Base-by-base conservation (phyloP, 1,284 basidiomycete genomes). In the Fistulina hepatica region DNA sequence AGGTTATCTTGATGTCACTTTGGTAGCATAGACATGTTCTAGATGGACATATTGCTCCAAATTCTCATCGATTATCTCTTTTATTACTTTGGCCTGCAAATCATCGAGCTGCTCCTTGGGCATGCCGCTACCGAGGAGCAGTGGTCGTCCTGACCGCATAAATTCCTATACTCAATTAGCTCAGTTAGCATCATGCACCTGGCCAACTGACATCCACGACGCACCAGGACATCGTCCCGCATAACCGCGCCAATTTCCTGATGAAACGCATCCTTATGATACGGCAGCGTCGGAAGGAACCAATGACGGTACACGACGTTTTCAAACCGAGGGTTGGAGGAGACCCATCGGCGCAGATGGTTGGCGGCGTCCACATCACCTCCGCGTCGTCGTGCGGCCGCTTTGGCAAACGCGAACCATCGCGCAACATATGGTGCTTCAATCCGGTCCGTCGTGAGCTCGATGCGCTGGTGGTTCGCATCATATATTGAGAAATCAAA, bases 401-500 rank as follows among this genome's bases (percentile, higher is more conserved):
- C 53, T 37, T 63, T 55, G 25, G 64, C 58, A 39, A 71, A 67
- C 21, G 67, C 62, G 59, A 77, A 66, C 72, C 70, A 81, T 20
- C 71, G 69, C n/a, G 73, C 61, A 44, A 71, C 57, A 69, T 68
- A 79, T 1, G 73, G 73, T 5, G 56, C 59, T 11, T 58, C 58
- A 34, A 73, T 50, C 22, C 61, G 49, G 28, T 64, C 55, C 1
- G 63, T 58, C 13, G 61, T 56, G 5, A 64, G 49, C 11, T 68
- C 52, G 31, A 78, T 57, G 3, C 61, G 64, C 26, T 53, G 52
- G 41, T 65, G 65, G 42, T 76, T 55, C 13, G 46, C 45, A 44
- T 73, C 75, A 48, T 81, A 76, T 8, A 71, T 59, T 41, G 61
- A 55, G 51, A 81, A 85, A 42, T 81, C 79, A 51, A 74, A 78